phyloP scores from a whole-genome alignment of 164 flowering plant genomes.

The Piper longum region DNA sequence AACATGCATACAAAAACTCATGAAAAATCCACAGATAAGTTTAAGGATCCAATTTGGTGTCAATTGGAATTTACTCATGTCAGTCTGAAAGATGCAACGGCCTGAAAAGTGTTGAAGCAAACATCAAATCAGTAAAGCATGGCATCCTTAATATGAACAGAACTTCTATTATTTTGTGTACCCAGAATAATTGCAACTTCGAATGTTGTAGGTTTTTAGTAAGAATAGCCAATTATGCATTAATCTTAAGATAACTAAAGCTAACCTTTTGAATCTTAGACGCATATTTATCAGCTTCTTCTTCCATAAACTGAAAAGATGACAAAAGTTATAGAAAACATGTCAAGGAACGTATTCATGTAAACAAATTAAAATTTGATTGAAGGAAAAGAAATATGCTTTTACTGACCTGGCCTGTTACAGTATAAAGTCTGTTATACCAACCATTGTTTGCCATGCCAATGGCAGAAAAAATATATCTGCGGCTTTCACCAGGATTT shows the following conservation, averaged over 20 bases:
- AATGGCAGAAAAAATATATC: slow-evolving; percentile 56
- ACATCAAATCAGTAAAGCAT: neutral
- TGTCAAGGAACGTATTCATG: neutral
- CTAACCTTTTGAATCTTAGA: slow-evolving; percentile 54
- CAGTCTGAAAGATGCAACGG: slow-evolving; percentile 57
- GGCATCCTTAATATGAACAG: neutral
- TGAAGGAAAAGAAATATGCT: neutral
- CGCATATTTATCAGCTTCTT: slow-evolving; percentile 48
- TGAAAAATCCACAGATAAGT: no score
- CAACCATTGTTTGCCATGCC: slow-evolving; percentile 80
- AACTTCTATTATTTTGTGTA: no score
- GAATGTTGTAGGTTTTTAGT: no score
- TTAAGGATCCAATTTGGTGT: neutral
- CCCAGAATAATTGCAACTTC: neutral
- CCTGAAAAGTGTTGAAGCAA: slow-evolving; percentile 28
- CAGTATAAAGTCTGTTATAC: slow-evolving; percentile 81
- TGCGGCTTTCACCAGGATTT: slow-evolving; percentile 77
- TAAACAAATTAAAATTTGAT: neutral
- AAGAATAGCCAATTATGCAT: no score
- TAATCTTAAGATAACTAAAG: neutral
- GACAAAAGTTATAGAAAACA: neutral
- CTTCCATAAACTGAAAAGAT: slow-evolving; percentile 51
- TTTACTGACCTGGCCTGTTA: slow-evolving; percentile 78
- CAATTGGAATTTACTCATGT: slow-evolving; percentile 14
- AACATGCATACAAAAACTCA: neutral